Evolutionary conservation across 169 alveolate species (phyloP).

Genomic region (Cryptosporidium parvum): DNA sequence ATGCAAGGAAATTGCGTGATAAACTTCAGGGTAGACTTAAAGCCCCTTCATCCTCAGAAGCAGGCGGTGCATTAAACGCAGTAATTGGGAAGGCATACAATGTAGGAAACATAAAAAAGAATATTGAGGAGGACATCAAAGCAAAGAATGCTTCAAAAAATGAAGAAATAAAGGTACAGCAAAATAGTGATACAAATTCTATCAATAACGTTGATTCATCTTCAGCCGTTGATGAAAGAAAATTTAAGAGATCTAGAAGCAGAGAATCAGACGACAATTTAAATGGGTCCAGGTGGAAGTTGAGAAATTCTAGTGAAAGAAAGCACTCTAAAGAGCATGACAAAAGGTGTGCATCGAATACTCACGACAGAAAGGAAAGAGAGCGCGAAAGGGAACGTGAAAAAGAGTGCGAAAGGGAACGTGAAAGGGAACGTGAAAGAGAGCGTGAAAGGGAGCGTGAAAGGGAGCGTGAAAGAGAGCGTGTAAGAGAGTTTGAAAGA

Average conservation of each 20-base stretch:
- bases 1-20: constrained; percentile 67
- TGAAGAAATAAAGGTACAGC: not conserved
- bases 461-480: not conserved
- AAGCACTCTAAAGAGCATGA: not conserved
- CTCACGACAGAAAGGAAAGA: not conserved
- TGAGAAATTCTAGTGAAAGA: constrained; percentile 21
- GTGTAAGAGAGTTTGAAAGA: not conserved
- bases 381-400: not conserved
- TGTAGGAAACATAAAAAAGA: constrained; percentile 2
- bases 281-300: not conserved
- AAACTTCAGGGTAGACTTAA: constrained; percentile 69
- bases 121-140: constrained; percentile 17
- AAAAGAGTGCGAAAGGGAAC: too few relatives aligned
- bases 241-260: constrained; percentile 18
- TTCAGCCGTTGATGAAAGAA: not conserved
- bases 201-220: not conserved
- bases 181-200: not conserved
- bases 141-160: not conserved
- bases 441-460: not conserved
- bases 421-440: not conserved
- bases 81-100: constrained; percentile 56
- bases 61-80: constrained; percentile 67
- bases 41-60: constrained; percentile 45
- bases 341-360: not conserved
- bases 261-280: constrained; percentile 6